Base-by-base conservation (phyloP, 768 basidiomycete genomes). In the Agaricus blazei region DNA sequence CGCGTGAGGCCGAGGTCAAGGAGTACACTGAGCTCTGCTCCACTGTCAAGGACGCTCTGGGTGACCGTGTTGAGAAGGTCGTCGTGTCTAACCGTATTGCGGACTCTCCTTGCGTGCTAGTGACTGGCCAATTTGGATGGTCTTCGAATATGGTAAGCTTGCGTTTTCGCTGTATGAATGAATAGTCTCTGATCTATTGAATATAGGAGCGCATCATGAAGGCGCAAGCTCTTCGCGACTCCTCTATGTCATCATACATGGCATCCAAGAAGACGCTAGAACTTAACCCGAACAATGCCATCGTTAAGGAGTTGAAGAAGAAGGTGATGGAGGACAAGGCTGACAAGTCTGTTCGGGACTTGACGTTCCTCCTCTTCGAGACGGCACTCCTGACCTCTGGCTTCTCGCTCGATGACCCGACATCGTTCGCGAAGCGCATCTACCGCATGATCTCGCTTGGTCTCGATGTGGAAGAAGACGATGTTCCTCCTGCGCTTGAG, bases 11-110 rank as follows among this genome's bases (percentile, higher is more conserved):
- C 59, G 93, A 96, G 73, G 83, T 79, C 26, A 75, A 85, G 57
- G 85, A 87, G 62, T 98, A 82, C 76, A 80, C 82, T 65, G 93
- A 93, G 59, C 83, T 99, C 56, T 95, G 93, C 84, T 80, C 88
- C 58, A 85, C 88, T 60, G 92, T 98, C 79, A 99, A 98, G 84
- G 96, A 99, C 65, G 91, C 90, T 55, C 93, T 99, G 58, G 95
- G 96, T 57, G 96, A 98, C 75, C 96, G 95, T 82, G 95, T 99
- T 60, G 97, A 99, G 83, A 99, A 99, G 82, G 96, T 99, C 24
- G 83, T 96, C 60, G 79, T 98, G 62, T 98, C 96, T 45, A 98
- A 96, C 84, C 93, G 96, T 73, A 96, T 99, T 77, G 81, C 84
- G 64, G 93, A 96, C 73, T 97, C 94, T 19, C 95, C 94, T 58